A percentile compares a stretch with the other conserved stretches of the same genome.
Conservation (phyloP, 2,329 filamentous ascomycete species). For the Boeremia exigua region DNA sequence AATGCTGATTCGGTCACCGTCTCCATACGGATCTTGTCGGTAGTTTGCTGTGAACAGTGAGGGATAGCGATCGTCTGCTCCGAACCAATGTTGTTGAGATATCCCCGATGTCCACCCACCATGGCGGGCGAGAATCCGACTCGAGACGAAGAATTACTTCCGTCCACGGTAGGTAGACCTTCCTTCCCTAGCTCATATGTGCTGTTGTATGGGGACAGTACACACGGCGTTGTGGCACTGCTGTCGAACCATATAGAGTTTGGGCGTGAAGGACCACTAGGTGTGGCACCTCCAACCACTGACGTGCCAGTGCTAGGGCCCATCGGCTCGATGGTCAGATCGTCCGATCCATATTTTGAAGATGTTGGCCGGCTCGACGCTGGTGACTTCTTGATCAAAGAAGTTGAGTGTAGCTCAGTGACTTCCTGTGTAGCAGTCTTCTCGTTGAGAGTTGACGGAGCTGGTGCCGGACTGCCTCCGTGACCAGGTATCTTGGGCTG, state of each 20-base stretch:
- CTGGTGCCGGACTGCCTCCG: conserved; percentile 1
- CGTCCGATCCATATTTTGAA: conserved; percentile 26
- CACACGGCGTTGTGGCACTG: conserved; percentile 28
- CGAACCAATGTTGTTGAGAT: conserved; percentile 15
- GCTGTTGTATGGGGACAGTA: conserved; percentile 25
- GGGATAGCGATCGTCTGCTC: conserved; percentile 24
- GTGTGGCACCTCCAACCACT: conserved; percentile 27
- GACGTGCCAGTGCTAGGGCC: conserved; percentile 26
- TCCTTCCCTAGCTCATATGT: conserved; percentile 6
- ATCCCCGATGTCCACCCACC: conserved; percentile 4
- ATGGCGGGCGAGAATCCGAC: conserved; percentile 18
- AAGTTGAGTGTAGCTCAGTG: not conserved
- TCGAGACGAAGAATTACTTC: conserved; percentile 21
- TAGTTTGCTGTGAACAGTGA: conserved; percentile 6
- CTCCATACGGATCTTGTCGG: conserved; percentile 37
- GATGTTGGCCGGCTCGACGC: conserved; percentile 13
- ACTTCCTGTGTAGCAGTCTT: not conserved
- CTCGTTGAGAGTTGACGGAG: not conserved
- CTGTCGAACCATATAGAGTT: conserved; percentile 34
- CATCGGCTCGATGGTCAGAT: conserved; percentile 32
- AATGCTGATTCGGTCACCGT: conserved; percentile 39
- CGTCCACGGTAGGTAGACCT: conserved; percentile 12
- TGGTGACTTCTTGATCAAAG: not conserved
- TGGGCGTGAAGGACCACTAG: conserved; percentile 24
- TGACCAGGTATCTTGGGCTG: conserved; percentile 17